A percentile compares a stretch with the other conserved stretches of the same genome.
Evolutionary conservation across 2,329 filamentous ascomycete species (phyloP).

Genomic region (Ophiocordyceps camponoti-rufipedis): DNA sequence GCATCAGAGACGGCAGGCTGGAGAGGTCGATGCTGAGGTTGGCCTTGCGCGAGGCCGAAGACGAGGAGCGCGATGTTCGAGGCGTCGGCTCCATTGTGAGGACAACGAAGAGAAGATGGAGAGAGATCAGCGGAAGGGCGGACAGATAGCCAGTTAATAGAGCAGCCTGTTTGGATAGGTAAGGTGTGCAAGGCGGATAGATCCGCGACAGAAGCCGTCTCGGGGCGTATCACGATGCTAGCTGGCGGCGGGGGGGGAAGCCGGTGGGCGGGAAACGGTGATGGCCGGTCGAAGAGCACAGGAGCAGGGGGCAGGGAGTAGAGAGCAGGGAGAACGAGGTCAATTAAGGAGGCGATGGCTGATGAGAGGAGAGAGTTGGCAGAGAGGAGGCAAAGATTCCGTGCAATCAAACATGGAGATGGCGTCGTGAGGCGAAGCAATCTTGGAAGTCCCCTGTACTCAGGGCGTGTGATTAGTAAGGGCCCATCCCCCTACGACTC

Average conservation of each 20-base stretch:
- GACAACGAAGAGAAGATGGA: slow-evolving; percentile 2
- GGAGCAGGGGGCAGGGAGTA: too few species aligned
- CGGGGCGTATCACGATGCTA: not conserved
- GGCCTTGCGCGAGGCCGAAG: slow-evolving; percentile 22
- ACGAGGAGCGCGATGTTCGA: slow-evolving; percentile 23
- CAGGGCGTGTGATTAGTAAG: not conserved
- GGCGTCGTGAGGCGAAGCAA: not conserved
- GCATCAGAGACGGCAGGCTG: slow-evolving; percentile 46
- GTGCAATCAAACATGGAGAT: not conserved
- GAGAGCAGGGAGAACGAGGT: not conserved
- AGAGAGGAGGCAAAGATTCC: not conserved
- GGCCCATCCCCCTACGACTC: too few species aligned
- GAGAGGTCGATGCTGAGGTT: slow-evolving; percentile 57
- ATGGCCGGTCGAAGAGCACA: not conserved
- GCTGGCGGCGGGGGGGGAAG: not conserved
- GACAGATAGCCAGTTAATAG: too few species aligned
- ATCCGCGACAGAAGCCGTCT: not conserved
- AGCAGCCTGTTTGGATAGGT: not conserved
- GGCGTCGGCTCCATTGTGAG: slow-evolving; percentile 17
- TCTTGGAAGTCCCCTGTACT: not conserved
- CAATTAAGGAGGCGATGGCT: not conserved
- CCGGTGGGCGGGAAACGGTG: not conserved
- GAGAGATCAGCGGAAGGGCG: not conserved
- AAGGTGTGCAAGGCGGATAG: not conserved
- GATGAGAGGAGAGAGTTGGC: not conserved